Evolutionary conservation across 345 rosid species (phyloP).

Genomic region (Populus davidiana): DNA sequence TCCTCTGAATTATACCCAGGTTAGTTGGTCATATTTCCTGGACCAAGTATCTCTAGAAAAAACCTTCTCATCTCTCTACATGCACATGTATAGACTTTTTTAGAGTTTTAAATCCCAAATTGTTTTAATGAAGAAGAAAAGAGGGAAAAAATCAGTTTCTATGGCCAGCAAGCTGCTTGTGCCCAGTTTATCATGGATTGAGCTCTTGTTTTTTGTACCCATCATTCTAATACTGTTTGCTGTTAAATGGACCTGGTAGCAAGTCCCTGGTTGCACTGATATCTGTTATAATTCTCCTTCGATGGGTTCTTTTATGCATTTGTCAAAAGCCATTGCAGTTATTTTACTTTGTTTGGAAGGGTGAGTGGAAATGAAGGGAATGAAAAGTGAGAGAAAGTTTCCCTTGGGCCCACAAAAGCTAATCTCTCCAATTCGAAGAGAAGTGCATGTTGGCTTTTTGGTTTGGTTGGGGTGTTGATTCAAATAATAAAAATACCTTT

Average conservation of each 20-base stretch:
- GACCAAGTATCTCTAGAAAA: neutral
- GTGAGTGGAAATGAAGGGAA: too few relatives aligned
- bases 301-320: neutral
- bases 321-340: neutral
- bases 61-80: neutral
- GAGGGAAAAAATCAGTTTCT: neutral
- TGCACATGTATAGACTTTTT: neutral
- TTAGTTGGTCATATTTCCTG: constrained; percentile 21
- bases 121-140: neutral
- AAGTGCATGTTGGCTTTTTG: too few relatives aligned
- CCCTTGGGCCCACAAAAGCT: too few relatives aligned
- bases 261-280: neutral
- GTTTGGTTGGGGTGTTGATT: too few relatives aligned
- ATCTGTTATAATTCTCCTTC: neutral
- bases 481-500: too few relatives aligned
- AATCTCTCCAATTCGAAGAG: too few relatives aligned
- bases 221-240: neutral
- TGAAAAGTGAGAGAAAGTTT: too few relatives aligned
- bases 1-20: constrained; percentile 95
- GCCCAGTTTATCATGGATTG: neutral
- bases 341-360: neutral
- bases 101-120: neutral
- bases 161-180: neutral
- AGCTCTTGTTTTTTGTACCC: neutral
- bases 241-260: neutral